Evolutionary conservation across 2,329 filamentous ascomycete species (phyloP), one percentile per base, ranked within the genome.

Genomic region (Colletotrichum sidae): DNA sequence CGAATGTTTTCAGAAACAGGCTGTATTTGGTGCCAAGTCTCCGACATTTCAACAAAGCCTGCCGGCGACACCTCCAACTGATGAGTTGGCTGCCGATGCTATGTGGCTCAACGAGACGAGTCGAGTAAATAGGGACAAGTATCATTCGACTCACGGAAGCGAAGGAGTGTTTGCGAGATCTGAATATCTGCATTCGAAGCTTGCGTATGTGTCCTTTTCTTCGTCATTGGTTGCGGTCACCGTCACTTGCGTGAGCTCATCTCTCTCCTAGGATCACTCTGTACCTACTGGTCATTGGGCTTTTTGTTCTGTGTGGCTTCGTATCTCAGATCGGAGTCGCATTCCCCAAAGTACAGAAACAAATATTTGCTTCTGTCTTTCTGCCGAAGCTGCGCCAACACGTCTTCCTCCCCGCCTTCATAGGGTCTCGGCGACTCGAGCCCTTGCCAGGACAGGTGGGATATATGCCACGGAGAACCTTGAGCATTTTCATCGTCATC

Each of bases 401-500:
- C 71, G 9, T 75, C 70, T 63, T 38, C 73, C 5, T 69, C 73
- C 7, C 74, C 69, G 9, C 71, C 71, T 0, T 68, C 57, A 6
- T 67, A 67, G 39, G 75, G 72, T 66, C 51, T 37, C 66, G 67
- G 12, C 35, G 72, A n/a, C 74, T 39, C 66, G 68, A 15, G 65
- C 70, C 0, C 68, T 74, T 70, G 49, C 57, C 55, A 2, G 54
- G 52, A 4, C 53, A 60, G 37, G 38, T 76, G 0, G 76, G 70
- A 1, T 71, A 73, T 8, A 55, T 76, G 0, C 82, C 82, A 0
- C 83, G 80, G 1, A 60, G 76, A 2, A 81, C 81, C 1, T 81
- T 84, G 47, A 70, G 72, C 12, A 57, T 84, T 11, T 85, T 80
- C 70, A 80, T 86, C 44, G 50, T 74, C 45, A 47, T 75, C 13